Percentiles rank a stretch among this genome's conserved stretches.
Conservation (phyloP, 108 stramenopile species). For the Cyclotella sp. region DNA sequence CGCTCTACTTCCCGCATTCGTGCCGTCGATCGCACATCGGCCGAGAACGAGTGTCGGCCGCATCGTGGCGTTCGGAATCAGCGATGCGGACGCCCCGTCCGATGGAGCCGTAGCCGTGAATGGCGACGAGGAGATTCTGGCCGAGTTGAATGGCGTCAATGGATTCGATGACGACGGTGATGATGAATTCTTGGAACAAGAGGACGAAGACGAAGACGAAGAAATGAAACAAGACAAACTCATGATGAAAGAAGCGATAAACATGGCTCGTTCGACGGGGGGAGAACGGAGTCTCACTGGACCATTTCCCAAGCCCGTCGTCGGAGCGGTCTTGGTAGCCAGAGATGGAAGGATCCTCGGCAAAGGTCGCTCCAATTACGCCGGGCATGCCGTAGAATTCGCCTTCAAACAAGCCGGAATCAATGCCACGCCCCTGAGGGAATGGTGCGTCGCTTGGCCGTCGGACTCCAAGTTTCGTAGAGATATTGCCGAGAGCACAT, state of each 20-base stretch:
- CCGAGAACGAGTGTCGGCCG: neutral
- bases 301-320: constrained; percentile 70
- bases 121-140: constrained; percentile 12
- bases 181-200: neutral
- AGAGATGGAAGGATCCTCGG: constrained; percentile 70
- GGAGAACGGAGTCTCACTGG: constrained; percentile 43
- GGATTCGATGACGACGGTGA: constrained; percentile 3
- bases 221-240: constrained; percentile 42
- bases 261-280: constrained; percentile 44
- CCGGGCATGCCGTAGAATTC: constrained; percentile 63
- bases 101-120: neutral
- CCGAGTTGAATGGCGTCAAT: neutral
- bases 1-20: constrained; percentile 1
- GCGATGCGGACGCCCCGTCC: neutral
- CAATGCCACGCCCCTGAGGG: constrained; percentile 65
- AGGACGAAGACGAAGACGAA: constrained; percentile 40
- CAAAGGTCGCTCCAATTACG: constrained; percentile 61
- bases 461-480: constrained; percentile 57
- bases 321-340: constrained; percentile 69
- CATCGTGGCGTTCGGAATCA: neutral
- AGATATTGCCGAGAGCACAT: constrained; percentile 60
- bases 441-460: constrained; percentile 85
- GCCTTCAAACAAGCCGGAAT: constrained; percentile 69
- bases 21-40: neutral
- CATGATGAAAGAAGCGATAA: constrained; percentile 54